Conservation (phyloP, 148 eudicot genomes). For the Drosera capensis region DNA sequence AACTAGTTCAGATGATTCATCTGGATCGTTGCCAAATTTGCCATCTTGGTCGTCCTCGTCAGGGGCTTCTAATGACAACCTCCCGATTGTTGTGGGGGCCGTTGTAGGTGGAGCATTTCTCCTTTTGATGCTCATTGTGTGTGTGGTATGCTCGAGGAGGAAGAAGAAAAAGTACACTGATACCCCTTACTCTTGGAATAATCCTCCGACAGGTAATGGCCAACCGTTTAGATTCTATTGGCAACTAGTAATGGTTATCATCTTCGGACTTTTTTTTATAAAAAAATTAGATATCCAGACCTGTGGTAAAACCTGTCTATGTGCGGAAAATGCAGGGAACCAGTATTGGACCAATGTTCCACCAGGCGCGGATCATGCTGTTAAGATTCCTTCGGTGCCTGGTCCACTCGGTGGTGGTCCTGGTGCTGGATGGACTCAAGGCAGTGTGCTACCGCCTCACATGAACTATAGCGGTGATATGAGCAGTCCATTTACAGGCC, state of each 20-base stretch:
- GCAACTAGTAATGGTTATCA: too few relatives aligned
- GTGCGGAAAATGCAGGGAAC: background rate
- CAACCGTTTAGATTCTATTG: too few relatives aligned
- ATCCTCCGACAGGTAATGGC: too few relatives aligned
- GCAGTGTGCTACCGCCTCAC: background rate
- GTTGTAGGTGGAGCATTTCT: background rate
- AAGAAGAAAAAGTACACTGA: constrained; percentile 1
- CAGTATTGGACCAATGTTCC: background rate
- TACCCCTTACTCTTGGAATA: background rate
- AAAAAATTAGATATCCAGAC: too few relatives aligned
- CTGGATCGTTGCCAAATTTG: background rate
- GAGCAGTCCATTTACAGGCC: background rate
- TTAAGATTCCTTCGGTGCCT: background rate
- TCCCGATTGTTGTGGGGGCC: background rate
- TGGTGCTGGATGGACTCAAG: background rate
- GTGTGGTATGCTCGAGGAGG: constrained; percentile 1
- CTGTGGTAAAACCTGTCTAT: too few relatives aligned
- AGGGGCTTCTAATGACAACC: background rate
- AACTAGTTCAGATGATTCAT: background rate
- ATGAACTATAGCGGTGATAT: background rate
- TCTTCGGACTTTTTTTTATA: too few relatives aligned
- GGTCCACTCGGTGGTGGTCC: too few relatives aligned
- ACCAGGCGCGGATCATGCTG: background rate
- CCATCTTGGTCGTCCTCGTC: background rate
- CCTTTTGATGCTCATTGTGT: background rate